phyloP scores from a whole-genome alignment of 164 flowering plant genomes.

The Aristolochia fimbriata region DNA sequence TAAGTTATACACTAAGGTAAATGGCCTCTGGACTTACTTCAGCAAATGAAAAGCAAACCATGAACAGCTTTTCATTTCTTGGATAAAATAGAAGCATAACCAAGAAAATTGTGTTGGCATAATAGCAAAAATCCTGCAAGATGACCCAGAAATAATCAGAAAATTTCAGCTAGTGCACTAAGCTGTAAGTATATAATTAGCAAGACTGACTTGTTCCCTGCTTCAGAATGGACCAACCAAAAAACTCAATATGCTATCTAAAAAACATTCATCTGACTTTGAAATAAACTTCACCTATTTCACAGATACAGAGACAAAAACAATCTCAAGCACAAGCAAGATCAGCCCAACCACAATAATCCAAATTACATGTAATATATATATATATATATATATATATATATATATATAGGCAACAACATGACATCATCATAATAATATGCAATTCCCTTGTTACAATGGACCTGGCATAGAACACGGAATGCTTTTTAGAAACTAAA shows the following conservation, averaged over 20 bases:
- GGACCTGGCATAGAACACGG: no score
- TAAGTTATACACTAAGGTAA: not conserved
- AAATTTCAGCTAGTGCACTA: no score
- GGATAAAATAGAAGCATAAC: slow-evolving; percentile 76
- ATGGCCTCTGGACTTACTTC: slow-evolving; percentile 43
- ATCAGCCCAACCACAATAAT: not conserved
- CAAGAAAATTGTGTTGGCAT: slow-evolving; percentile 92
- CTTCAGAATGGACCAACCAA: not conserved
- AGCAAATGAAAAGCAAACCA: slow-evolving; percentile 98
- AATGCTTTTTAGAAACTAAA: no score
- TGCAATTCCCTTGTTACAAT: no score
- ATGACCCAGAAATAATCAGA: not conserved
- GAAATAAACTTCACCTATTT: not conserved
- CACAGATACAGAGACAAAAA: not conserved
- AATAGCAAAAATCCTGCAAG: slow-evolving; percentile 92
- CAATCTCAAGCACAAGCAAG: not conserved
- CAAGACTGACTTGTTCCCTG: no score
- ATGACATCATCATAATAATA: no score
- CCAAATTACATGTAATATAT: not conserved
- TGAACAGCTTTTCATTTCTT: slow-evolving; percentile 89
- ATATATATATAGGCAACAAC: no score
- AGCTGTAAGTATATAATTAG: no score
- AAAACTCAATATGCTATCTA: not conserved
- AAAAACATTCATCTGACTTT: not conserved
- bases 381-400: no score